A percentile compares a stretch with the other conserved stretches of the same genome.
Conservation (phyloP, 441 rosid species). For the Aquilaria agallochum region DNA sequence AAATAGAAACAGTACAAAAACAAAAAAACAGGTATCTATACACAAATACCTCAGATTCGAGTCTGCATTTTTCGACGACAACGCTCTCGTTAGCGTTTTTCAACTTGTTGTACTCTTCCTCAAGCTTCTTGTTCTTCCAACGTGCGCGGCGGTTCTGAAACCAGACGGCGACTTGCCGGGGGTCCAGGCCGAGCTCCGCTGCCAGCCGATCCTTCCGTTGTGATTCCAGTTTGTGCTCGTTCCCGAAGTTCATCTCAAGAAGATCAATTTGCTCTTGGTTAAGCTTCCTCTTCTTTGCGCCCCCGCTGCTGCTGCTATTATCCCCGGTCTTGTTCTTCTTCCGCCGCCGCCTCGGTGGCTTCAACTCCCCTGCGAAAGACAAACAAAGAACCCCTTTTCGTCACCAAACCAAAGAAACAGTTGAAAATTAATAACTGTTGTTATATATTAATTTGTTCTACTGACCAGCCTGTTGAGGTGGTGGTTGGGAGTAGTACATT, state of each 20-base stretch:
- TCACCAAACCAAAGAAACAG: background rate
- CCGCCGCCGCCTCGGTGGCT: conserved; percentile 43
- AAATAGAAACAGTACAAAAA: background rate
- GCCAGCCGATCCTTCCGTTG: conserved; percentile 80
- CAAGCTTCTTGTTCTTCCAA: conserved; percentile 81
- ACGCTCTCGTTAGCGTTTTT: conserved; percentile 41
- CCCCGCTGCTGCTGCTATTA: conserved; percentile 3
- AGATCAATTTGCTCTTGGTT: conserved; percentile 58
- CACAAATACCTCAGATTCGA: conserved; percentile 61
- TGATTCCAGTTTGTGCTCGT: conserved; percentile 78
- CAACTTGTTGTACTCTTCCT: conserved; percentile 63
- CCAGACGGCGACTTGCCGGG: conserved; percentile 94
- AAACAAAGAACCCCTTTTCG: background rate
- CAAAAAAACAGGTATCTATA: no score
- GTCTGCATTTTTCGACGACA: conserved; percentile 54
- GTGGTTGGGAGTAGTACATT: conserved; percentile 38
- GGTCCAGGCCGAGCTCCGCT: conserved; percentile 68
- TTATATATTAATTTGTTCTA: background rate
- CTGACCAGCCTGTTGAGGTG: conserved; percentile 52
- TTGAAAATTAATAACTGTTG: background rate
- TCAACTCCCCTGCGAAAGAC: conserved; percentile 33
- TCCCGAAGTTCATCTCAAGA: conserved; percentile 57
- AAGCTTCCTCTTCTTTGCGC: conserved; percentile 65
- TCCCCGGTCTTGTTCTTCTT: conserved; percentile 49
- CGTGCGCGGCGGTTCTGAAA: conserved; percentile 88